Base-by-base conservation (phyloP, 2,329 filamentous ascomycete species). In the Pseudopyrenochaeta lycopersici region DNA sequence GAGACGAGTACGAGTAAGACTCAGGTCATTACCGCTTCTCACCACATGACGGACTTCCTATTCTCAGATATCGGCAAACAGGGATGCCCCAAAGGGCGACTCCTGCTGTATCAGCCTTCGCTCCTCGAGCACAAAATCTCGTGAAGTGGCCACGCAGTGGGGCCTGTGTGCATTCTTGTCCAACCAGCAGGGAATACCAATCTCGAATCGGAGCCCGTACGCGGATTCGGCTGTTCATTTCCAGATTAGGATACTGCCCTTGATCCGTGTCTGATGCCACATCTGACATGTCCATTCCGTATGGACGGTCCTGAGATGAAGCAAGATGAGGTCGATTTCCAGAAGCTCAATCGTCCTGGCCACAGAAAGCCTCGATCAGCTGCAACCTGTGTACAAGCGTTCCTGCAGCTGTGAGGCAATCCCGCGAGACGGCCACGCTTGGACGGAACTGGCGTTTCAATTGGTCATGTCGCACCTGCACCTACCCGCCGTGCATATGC, bases 401-500 rank as follows among this genome's bases (percentile, higher is more conserved):
- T 74, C 72, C 72, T 75, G 72, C 71, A 75, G 71, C 67, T 66
- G 59, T 66, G 62, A 69, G 68, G 69, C 62, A 60, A 66, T 71
- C 65, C 69, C 70, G 70, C 71, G 62, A 65, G 63, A 60, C 63
- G 64, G 58, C 48, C 57, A 51, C 47, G 56, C 68, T 67, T 67
- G 60, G 49, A 40, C 30, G 32, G 38, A 15, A 15, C 35, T 41
- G 32, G 49, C 38, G 39, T 35, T 14, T 35, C 58, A 54, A 73
- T 73, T 73, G 72, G 71, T 20, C 50, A 54, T 51, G 64, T 68
- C 58, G 50, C 46, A 60, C 39, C 64, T 74, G 72, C 69, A 74
- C 54, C 47, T 61, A 71, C 71, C 72, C 72, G 72, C 63, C 59
- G 54, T 74, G 71, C 72, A 74, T 73, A 73, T 75, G 72, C 71